Evolutionary conservation across 805 yeast species (phyloP).

Genomic region (Torulaspora delbrueckii): DNA sequence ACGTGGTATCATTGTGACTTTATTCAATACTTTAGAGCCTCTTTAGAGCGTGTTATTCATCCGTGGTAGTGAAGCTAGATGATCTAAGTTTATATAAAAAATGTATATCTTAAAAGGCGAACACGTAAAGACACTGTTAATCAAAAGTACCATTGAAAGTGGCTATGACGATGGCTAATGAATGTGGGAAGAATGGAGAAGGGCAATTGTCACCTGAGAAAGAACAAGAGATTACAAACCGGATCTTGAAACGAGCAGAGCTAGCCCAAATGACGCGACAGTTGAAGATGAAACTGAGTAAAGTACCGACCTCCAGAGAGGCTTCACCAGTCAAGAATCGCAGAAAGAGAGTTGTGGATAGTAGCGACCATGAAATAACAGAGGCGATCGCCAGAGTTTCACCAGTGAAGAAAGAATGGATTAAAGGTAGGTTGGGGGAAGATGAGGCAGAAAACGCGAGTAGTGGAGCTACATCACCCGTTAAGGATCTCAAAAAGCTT

Average conservation of each 20-base stretch:
- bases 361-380: constrained; percentile 8
- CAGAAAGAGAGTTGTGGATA: constrained; percentile 10
- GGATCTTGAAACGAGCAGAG: constrained; percentile 34
- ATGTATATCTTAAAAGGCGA: constrained; percentile 5
- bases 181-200: background rate
- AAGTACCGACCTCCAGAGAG: constrained; percentile 24
- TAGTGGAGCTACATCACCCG: constrained; percentile 3
- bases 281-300: constrained; percentile 31
- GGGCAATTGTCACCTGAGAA: constrained; percentile 25
- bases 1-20: constrained; percentile 1
- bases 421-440: background rate
- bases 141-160: background rate
- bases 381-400: constrained; percentile 16
- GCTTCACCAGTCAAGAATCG: constrained; percentile 2
- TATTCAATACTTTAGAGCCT: background rate
- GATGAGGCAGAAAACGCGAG: background rate
- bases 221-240: constrained; percentile 32
- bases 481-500: constrained; percentile 9
- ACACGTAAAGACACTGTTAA: constrained; percentile 8
- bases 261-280: constrained; percentile 36
- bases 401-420: constrained; percentile 11
- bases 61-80: constrained; percentile 5
- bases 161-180: constrained; percentile 5
- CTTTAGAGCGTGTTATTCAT: background rate
- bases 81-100: background rate